phyloP scores from a whole-genome alignment of 768 basidiomycete species.

The Pleurotus djamor region DNA sequence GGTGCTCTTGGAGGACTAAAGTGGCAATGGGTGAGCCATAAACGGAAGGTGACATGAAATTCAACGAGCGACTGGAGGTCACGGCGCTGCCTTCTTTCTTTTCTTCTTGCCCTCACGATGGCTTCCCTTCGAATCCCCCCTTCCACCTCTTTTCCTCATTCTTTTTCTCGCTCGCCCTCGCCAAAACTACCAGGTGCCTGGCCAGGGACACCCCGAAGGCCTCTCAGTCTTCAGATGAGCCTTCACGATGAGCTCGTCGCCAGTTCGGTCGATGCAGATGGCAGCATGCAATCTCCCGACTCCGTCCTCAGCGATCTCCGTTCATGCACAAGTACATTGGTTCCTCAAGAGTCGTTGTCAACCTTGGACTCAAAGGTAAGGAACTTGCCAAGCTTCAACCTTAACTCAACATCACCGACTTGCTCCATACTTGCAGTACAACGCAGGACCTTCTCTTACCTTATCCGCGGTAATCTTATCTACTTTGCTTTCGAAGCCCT shows the following conservation, averaged over 20 bases:
- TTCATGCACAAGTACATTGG: background rate
- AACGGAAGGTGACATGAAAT: slow-evolving; percentile 3
- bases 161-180: slow-evolving; percentile 23
- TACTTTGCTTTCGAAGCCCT: background rate
- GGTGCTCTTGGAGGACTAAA: background rate
- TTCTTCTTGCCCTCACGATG: slow-evolving; percentile 10
- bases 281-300: background rate
- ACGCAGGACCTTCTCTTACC: slow-evolving; percentile 7
- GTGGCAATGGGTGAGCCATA: background rate
- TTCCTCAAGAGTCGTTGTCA: background rate
- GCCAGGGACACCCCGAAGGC: slow-evolving; percentile 24
- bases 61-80: background rate
- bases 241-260: background rate
- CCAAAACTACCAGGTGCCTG: slow-evolving; percentile 42
- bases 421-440: background rate
- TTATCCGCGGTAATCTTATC: slow-evolving; percentile 13
- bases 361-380: slow-evolving; percentile 1
- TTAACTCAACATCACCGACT: slow-evolving; percentile 2
- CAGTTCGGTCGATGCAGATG: background rate
- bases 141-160: slow-evolving; percentile 19
- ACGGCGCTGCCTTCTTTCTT: slow-evolving; percentile 5
- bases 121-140: slow-evolving; percentile 22
- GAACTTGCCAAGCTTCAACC: background rate
- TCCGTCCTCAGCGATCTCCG: background rate
- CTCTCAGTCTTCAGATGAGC: background rate